Conservation (phyloP, 306 rosid genomes). For the Arachis hypogaea region DNA sequence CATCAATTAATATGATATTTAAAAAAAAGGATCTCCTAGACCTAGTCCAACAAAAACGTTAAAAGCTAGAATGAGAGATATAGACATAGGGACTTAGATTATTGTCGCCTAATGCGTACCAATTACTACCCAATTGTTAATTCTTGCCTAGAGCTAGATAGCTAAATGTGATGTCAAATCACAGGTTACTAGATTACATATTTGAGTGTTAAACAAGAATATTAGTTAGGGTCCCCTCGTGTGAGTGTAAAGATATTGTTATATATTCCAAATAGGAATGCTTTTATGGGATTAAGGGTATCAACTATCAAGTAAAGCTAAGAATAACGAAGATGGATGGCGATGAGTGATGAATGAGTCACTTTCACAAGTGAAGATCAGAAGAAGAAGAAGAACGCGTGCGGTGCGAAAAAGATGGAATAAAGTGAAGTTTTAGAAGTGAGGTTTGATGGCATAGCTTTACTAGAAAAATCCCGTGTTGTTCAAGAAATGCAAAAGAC, state of each 20-base stretch:
- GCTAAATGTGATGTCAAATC: neutral
- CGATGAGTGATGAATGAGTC: constrained; percentile 36
- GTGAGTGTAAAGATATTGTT: constrained; percentile 46
- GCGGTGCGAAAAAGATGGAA: constrained; percentile 67
- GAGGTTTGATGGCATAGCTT: constrained; percentile 41
- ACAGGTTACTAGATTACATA: constrained; percentile 31
- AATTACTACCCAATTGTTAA: constrained; percentile 15
- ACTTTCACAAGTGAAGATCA: constrained; percentile 40
- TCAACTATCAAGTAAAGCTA: constrained; percentile 43
- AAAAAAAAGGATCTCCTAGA: too few species aligned
- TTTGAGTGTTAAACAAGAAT: constrained; percentile 36
- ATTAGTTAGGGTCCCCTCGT: constrained; percentile 53
- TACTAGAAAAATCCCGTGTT: constrained; percentile 60
- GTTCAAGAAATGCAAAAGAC: constrained; percentile 53
- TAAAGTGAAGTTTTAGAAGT: constrained; percentile 60
- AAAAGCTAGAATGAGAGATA: constrained; percentile 27
- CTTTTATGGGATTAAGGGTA: constrained; percentile 37
- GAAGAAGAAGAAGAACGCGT: constrained; percentile 44
- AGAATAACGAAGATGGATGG: constrained; percentile 44
- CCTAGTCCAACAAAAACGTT: constrained; percentile 24
- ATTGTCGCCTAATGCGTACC: constrained; percentile 9
- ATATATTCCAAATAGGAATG: neutral
- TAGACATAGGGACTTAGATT: constrained; percentile 32
- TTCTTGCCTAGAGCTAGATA: constrained; percentile 1
- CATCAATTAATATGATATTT: too few species aligned